Evolutionary conservation across 2,329 filamentous ascomycete species (phyloP).

Genomic region (Aspergillus persii): DNA sequence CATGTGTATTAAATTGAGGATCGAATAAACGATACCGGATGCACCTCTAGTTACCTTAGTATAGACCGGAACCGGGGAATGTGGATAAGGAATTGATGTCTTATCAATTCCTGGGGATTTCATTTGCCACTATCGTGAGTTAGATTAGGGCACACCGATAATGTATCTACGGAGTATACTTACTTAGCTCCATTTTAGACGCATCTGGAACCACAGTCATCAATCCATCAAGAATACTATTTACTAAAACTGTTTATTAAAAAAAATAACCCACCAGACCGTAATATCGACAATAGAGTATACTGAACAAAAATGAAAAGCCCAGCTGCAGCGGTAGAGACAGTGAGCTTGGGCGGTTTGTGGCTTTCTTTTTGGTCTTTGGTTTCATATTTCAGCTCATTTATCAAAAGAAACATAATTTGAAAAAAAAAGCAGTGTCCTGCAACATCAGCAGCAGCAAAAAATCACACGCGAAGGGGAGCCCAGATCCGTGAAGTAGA

Average conservation of each 20-base stretch:
- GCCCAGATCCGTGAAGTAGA: slow-evolving; percentile 27
- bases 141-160: neutral
- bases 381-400: slow-evolving; percentile 33
- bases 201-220: too few species aligned
- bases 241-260: neutral
- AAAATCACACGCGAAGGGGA: neutral
- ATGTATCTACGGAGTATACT: too few species aligned
- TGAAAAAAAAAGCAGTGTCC: neutral
- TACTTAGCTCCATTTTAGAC: too few species aligned
- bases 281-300: slow-evolving; percentile 33
- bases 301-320: slow-evolving; percentile 34
- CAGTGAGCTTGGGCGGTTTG: slow-evolving; percentile 20
- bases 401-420: slow-evolving; percentile 12
- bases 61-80: neutral
- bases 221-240: slow-evolving; percentile 4
- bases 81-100: neutral
- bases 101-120: neutral
- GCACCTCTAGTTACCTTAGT: neutral
- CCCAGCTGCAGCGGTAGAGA: slow-evolving; percentile 25
- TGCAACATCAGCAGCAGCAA: neutral
- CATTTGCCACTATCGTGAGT: neutral
- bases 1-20: neutral
- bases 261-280: slow-evolving; percentile 27
- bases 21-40: neutral
- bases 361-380: slow-evolving; percentile 39